A percentile compares a stretch with the other conserved stretches of the same genome.
Evolutionary conservation across 2,329 filamentous ascomycete species (phyloP).

Genomic region (Exophiala calicioides): DNA sequence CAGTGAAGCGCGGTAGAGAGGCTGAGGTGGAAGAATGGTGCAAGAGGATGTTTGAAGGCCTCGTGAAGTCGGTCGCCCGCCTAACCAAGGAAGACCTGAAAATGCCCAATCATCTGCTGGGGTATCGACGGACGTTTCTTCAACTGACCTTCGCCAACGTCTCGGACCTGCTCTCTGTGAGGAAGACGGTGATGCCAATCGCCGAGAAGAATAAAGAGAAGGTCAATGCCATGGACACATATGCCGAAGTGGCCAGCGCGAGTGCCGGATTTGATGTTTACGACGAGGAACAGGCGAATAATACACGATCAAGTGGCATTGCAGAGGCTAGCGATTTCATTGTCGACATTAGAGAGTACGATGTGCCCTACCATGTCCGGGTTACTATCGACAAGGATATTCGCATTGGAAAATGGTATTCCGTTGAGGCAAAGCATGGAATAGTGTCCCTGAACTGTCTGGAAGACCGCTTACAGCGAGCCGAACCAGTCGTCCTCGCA

Average conservation of each 20-base stretch:
- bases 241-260: conserved; percentile 86
- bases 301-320: conserved; percentile 75
- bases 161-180: conserved; percentile 77
- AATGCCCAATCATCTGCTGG: conserved; percentile 94
- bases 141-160: conserved; percentile 88
- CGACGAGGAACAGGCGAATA: conserved; percentile 82
- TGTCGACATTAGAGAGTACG: conserved; percentile 97
- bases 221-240: conserved; percentile 95
- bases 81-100: conserved; percentile 90
- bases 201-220: conserved; percentile 97
- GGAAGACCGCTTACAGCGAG: conserved; percentile 82
- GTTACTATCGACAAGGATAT: conserved; percentile 98
- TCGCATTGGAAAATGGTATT: conserved; percentile 95
- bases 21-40: conserved; percentile 96
- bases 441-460: conserved; percentile 79
- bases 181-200: conserved; percentile 81
- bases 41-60: conserved; percentile 73
- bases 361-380: conserved; percentile 98
- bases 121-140: conserved; percentile 84
- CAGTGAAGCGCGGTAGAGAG: conserved; percentile 83
- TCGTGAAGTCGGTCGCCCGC: conserved; percentile 74
- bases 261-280: conserved; percentile 91
- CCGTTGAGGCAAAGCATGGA: conserved; percentile 90
- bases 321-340: conserved; percentile 94
- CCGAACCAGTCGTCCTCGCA: conserved; percentile 97